A percentile compares a stretch with the other conserved stretches of the same genome.
Conservation (phyloP, 2,329 filamentous ascomycete species). For the Cladosporium austrohemisphaericum region DNA sequence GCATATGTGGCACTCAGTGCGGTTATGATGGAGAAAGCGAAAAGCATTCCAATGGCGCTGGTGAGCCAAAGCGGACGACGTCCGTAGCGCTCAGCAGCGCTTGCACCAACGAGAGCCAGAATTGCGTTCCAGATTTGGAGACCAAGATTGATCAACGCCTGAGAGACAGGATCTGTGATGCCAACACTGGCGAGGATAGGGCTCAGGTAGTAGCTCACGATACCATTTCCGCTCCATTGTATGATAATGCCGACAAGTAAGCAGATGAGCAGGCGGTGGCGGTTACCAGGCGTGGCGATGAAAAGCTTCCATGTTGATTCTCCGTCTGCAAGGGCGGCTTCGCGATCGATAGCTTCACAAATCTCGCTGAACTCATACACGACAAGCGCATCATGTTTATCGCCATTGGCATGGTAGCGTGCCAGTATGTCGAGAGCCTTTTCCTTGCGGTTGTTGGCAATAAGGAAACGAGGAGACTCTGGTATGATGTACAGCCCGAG, state of each 20-base stretch:
- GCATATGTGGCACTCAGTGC: conserved; percentile 38
- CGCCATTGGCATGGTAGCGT: conserved; percentile 18
- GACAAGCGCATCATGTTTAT: conserved; percentile 12
- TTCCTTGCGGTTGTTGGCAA: conserved; percentile 12
- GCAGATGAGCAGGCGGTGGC: conserved; percentile 7
- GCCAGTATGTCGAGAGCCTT: conserved; percentile 17
- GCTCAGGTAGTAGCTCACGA: conserved; percentile 16
- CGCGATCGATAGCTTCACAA: conserved; percentile 32
- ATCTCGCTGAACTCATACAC: conserved; percentile 17
- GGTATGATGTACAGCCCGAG: conserved; percentile 15
- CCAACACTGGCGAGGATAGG: conserved; percentile 38
- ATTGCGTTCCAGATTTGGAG: conserved; percentile 41
- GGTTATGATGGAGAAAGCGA: conserved; percentile 42
- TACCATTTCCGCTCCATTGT: conserved; percentile 12
- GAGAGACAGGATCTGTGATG: conserved; percentile 32
- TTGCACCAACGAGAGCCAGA: conserved; percentile 37
- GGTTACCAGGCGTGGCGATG: conserved; percentile 9
- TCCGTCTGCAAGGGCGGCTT: neutral
- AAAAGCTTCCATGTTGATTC: conserved; percentile 10
- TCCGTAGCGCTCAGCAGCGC: conserved; percentile 40
- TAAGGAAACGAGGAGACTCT: conserved; percentile 16
- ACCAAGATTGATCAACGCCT: conserved; percentile 37
- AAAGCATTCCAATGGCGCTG: conserved; percentile 42
- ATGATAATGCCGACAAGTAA: conserved; percentile 19
- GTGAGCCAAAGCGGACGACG: conserved; percentile 43